Conservation (phyloP, 257 asterid species). For the Mentha longifolia region DNA sequence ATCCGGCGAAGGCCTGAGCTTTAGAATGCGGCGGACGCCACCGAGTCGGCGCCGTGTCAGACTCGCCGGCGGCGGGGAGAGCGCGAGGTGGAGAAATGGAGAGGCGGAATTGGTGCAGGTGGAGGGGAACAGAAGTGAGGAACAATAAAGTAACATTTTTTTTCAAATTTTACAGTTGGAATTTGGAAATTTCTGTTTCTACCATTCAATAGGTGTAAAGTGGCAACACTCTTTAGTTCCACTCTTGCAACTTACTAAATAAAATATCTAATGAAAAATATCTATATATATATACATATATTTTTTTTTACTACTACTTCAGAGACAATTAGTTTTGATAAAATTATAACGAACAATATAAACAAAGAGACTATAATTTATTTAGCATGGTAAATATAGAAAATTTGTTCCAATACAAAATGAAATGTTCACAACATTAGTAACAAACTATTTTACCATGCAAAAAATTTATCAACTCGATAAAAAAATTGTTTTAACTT, state of each 20-base stretch:
- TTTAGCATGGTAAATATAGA: too few relatives aligned
- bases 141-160: slow-evolving; percentile 46
- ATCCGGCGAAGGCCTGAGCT: slow-evolving; percentile 30
- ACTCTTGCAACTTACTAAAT: background rate
- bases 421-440: too few relatives aligned
- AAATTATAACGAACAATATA: too few relatives aligned
- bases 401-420: too few relatives aligned
- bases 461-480: too few relatives aligned
- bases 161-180: slow-evolving; percentile 37
- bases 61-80: slow-evolving; percentile 16
- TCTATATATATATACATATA: too few relatives aligned
- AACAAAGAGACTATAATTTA: too few relatives aligned
- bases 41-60: slow-evolving; percentile 36
- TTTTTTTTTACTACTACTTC: too few relatives aligned
- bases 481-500: too few relatives aligned
- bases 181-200: background rate
- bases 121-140: slow-evolving; percentile 34
- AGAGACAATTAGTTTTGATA: too few relatives aligned
- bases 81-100: slow-evolving; percentile 30
- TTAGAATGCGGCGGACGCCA: slow-evolving; percentile 30
- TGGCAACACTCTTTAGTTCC: too few relatives aligned
- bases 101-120: slow-evolving; percentile 33
- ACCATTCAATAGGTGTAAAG: background rate
- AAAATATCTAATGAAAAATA: background rate
- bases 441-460: too few relatives aligned